A percentile compares a stretch with the other conserved stretches of the same genome.
Conservation (phyloP, 768 basidiomycete genomes). For the Suillus discolor region DNA sequence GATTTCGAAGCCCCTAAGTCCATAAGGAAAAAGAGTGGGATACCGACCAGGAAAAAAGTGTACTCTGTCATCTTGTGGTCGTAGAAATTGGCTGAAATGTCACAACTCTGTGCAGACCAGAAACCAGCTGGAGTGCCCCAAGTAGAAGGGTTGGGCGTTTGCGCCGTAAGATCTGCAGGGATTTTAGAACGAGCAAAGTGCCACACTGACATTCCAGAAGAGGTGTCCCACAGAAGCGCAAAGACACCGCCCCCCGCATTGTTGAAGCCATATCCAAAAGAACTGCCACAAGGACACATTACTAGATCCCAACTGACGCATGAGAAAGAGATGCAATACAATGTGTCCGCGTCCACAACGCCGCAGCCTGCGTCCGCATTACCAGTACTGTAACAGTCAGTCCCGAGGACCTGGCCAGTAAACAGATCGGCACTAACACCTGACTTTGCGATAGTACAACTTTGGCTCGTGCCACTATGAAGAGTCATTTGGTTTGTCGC, state of each 20-base stretch:
- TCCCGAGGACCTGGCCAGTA: conserved; percentile 25
- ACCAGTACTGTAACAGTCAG: conserved; percentile 43
- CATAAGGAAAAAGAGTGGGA: too few relatives aligned
- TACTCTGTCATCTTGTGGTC: conserved; percentile 37
- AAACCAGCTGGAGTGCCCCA: conserved; percentile 58
- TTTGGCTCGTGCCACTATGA: conserved; percentile 54
- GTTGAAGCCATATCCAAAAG: conserved; percentile 46
- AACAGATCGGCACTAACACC: conserved; percentile 14
- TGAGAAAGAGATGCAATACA: background rate
- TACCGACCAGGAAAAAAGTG: too few relatives aligned
- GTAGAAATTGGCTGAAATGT: conserved; percentile 52
- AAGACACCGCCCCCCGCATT: conserved; percentile 51
- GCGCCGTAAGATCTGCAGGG: conserved; percentile 50
- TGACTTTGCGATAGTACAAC: conserved; percentile 26
- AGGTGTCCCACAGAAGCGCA: conserved; percentile 54
- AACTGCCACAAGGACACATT: conserved; percentile 8
- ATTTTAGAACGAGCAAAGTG: conserved; percentile 53
- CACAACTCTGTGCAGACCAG: conserved; percentile 51
- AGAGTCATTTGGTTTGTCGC: conserved; percentile 64
- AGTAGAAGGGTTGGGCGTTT: conserved; percentile 45
- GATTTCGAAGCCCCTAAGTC: too few relatives aligned
- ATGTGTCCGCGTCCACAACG: conserved; percentile 42
- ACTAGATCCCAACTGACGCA: conserved; percentile 41
- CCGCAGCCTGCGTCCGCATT: conserved; percentile 51
- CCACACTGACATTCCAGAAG: conserved; percentile 55